These are phyloP conservation scores for Acarospora socialis DNA, from an alignment of 2,329 filamentous ascomycete species.

Conservation along the genomic window DNA sequence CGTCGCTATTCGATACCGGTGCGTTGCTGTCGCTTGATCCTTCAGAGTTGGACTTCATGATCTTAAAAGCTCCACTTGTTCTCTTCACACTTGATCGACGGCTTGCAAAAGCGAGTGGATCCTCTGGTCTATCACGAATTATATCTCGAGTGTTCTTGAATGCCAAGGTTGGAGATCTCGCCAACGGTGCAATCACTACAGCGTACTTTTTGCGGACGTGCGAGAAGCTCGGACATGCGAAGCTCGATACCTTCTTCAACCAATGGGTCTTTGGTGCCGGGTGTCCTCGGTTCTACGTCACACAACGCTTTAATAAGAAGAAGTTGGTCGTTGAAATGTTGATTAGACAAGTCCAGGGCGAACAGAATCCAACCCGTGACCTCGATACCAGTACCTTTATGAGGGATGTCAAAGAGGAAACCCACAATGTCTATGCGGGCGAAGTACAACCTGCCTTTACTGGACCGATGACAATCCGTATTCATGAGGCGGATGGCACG, in stretches of 20 bases:
- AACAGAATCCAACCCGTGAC: conserved; percentile 40
- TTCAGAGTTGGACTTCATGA: conserved; percentile 81
- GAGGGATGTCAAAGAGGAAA: conserved; percentile 68
- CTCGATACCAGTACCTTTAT: conserved; percentile 66
- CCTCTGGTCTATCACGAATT: conserved; percentile 69
- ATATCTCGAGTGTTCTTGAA: conserved; percentile 76
- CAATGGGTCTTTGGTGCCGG: conserved; percentile 87
- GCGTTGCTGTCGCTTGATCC: conserved; percentile 62
- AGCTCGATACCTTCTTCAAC: conserved; percentile 79
- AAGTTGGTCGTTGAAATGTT: conserved; percentile 86
- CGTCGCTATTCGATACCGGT: conserved; percentile 70
- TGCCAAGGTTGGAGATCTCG: conserved; percentile 66
- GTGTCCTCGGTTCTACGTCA: conserved; percentile 74
- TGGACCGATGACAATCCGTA: conserved; percentile 87
- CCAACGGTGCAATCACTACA: conserved; percentile 54
- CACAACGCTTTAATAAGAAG: conserved; percentile 94
- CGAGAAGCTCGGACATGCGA: conserved; percentile 76
- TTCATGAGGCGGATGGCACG: conserved; percentile 95
- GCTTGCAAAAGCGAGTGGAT: conserved; percentile 74
- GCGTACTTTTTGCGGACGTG: conserved; percentile 69
- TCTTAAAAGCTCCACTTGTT: conserved; percentile 77
- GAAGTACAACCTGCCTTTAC: conserved; percentile 70
- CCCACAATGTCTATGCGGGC: conserved; percentile 52
- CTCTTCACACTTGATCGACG: conserved; percentile 88
- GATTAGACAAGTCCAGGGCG: conserved; percentile 59